These are phyloP conservation scores for Selaginella moellendorffii DNA, from an alignment of 75 land plant species.

Conservation along the genomic window DNA sequence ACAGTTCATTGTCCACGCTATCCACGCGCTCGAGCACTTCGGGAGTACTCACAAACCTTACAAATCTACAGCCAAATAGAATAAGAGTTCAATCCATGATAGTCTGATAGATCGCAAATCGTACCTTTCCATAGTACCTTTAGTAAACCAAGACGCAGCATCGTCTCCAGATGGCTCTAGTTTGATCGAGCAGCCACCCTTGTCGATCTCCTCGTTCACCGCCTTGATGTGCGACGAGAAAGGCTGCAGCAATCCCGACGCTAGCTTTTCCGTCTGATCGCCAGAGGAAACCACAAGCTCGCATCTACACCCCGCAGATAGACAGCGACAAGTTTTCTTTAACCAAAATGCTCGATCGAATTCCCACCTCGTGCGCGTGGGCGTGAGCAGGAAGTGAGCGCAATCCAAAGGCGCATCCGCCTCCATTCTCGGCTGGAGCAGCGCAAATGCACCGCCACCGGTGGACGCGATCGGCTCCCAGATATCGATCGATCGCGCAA, in stretches of 20 bases:
- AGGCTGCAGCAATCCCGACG: neutral
- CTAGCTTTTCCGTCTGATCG: neutral
- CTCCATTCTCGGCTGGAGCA: too few relatives aligned
- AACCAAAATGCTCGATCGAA: neutral
- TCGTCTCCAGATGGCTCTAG: neutral
- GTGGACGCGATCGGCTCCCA: too few relatives aligned
- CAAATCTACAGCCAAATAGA: too few relatives aligned
- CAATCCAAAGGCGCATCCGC: neutral
- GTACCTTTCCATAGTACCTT: neutral
- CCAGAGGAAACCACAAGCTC: neutral
- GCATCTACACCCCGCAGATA: neutral
- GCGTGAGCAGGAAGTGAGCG: neutral
- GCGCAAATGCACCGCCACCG: too few relatives aligned
- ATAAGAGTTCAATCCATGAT: neutral
- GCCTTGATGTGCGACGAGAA: neutral
- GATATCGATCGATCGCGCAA: too few relatives aligned
- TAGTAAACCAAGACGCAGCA: neutral
- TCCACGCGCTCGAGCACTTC: neutral
- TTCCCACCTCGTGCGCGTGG: neutral
- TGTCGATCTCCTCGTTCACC: neutral
- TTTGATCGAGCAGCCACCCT: neutral
- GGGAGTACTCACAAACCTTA: neutral
- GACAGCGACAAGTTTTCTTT: neutral
- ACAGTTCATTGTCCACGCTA: neutral
- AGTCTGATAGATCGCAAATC: neutral